Conservation (phyloP, 2,329 filamentous ascomycete species). For the Ophiostoma quercus region DNA sequence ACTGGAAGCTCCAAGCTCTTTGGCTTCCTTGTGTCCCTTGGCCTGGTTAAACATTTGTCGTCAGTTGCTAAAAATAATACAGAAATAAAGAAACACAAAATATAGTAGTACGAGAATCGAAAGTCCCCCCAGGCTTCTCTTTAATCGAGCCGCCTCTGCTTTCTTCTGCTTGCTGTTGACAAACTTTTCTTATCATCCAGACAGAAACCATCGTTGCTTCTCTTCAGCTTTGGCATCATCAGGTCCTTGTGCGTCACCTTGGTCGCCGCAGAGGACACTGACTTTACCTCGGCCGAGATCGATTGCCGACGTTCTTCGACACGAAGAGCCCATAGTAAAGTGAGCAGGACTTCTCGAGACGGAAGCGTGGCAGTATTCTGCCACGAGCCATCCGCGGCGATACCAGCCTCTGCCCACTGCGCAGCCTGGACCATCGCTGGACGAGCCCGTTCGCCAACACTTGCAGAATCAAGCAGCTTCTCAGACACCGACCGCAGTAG, state of each 20-base stretch:
- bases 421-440: constrained; percentile 25
- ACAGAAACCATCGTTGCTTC: constrained; percentile 6
- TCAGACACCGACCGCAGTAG: constrained; percentile 64
- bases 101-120: neutral
- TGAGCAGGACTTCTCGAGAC: constrained; percentile 45
- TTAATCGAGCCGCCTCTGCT: constrained; percentile 13
- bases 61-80: constrained; percentile 9
- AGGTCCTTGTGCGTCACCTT: neutral
- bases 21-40: neutral
- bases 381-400: constrained; percentile 32
- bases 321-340: constrained; percentile 44
- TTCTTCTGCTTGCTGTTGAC: constrained; percentile 2
- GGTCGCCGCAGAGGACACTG: neutral
- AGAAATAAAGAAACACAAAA: neutral
- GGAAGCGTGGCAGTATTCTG: constrained; percentile 39
- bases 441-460: constrained; percentile 39
- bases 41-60: neutral
- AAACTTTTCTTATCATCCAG: neutral
- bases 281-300: constrained; percentile 24
- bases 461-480: constrained; percentile 41
- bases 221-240: neutral
- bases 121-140: neutral
- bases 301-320: constrained; percentile 40
- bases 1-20: constrained; percentile 1
- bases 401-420: constrained; percentile 33